Percentiles rank a stretch among this genome's conserved stretches.
phyloP scores from a whole-genome alignment of 768 basidiomycete species.

The Termitomyces sp. region DNA sequence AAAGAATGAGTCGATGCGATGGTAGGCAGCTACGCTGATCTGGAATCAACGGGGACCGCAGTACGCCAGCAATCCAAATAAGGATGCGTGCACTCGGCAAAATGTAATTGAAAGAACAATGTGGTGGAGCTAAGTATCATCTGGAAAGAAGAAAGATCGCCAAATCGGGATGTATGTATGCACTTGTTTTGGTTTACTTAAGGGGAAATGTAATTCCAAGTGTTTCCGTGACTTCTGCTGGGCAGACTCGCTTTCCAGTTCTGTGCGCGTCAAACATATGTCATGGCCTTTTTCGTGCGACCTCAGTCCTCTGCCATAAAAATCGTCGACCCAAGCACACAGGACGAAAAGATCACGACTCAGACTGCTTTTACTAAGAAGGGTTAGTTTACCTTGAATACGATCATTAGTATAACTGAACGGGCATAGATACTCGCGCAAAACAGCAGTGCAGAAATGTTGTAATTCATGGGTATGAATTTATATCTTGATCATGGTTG shows the following conservation, averaged over 20 bases:
- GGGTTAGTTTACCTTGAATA: constrained; percentile 36
- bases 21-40: no score
- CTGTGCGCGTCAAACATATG: constrained; percentile 1
- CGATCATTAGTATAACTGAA: background rate
- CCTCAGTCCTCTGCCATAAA: constrained; percentile 62
- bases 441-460: constrained; percentile 78
- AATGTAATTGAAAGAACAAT: no score
- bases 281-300: constrained; percentile 67
- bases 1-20: background rate
- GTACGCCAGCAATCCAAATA: background rate
- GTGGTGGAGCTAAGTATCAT: no score
- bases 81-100: background rate
- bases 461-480: constrained; percentile 77
- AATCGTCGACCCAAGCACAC: constrained; percentile 59
- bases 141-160: background rate
- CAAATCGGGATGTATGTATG: constrained; percentile 6
- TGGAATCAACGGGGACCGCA: no score
- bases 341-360: constrained; percentile 25
- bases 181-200: constrained; percentile 8
- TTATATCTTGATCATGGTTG: background rate
- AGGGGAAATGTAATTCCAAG: background rate
- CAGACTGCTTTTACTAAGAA: constrained; percentile 40
- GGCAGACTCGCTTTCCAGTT: constrained; percentile 14
- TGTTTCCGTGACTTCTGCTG: constrained; percentile 13
- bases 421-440: constrained; percentile 62